Evolutionary conservation across 768 basidiomycete species (phyloP).

Genomic region (Hericium erinaceus): DNA sequence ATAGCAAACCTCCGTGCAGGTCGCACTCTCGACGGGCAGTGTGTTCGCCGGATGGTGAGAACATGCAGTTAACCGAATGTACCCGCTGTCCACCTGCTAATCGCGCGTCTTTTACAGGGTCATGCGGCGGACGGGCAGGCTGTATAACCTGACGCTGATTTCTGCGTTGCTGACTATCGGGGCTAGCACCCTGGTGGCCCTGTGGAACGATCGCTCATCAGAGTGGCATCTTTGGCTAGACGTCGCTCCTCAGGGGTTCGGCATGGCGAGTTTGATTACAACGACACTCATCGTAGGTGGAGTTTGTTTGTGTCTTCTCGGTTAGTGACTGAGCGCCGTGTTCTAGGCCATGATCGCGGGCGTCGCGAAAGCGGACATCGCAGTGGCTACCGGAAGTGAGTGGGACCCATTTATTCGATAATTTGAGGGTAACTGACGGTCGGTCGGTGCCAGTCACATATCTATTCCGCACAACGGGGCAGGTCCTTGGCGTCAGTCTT

Average conservation of each 20-base stretch:
- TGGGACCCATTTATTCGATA: constrained; percentile 9
- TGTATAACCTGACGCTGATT: constrained; percentile 64
- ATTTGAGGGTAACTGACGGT: not conserved
- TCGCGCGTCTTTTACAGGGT: constrained; percentile 36
- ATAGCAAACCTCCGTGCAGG: constrained; percentile 27
- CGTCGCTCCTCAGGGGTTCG: constrained; percentile 73
- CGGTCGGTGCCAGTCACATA: constrained; percentile 60
- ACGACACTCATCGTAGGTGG: constrained; percentile 63
- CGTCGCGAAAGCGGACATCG: constrained; percentile 72
- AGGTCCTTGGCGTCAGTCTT: constrained; percentile 90
- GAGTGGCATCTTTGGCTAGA: constrained; percentile 65
- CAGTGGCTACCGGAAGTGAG: constrained; percentile 87
- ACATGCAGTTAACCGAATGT: not conserved
- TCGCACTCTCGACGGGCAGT: constrained; percentile 77
- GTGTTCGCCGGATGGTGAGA: constrained; percentile 79
- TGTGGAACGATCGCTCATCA: constrained; percentile 59
- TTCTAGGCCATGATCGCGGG: constrained; percentile 81
- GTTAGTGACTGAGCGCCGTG: constrained; percentile 3
- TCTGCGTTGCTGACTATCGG: constrained; percentile 54
- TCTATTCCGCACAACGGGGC: constrained; percentile 87
- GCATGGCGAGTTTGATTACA: constrained; percentile 80
- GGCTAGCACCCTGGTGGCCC: constrained; percentile 49
- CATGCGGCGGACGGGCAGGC: constrained; percentile 80
- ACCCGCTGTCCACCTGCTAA: constrained; percentile 5
- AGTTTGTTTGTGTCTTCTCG: not conserved